Percentiles rank a stretch among this genome's conserved stretches.
These are phyloP conservation scores for Sporisorium reilianum DNA, from an alignment of 1,284 basidiomycete genomes.

Conservation along the genomic window DNA sequence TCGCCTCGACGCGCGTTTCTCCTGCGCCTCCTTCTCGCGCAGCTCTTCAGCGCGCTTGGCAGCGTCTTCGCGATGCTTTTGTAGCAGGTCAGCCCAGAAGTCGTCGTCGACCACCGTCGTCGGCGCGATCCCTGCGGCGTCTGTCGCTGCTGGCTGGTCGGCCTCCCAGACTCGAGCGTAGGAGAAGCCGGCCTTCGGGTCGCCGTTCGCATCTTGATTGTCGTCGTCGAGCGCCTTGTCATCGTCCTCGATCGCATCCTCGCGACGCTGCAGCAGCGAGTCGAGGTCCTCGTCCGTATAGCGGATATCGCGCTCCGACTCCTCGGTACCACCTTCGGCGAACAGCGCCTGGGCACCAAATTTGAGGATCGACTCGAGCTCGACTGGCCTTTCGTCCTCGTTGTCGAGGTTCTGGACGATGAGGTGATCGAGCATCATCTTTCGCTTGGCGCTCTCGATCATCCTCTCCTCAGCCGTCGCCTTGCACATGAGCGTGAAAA, in stretches of 20 bases:
- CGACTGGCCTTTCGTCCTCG: conserved; percentile 58
- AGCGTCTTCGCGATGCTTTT: conserved; percentile 58
- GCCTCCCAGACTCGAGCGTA: conserved; percentile 69
- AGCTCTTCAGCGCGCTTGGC: conserved; percentile 32
- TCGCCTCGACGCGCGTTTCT: conserved; percentile 34
- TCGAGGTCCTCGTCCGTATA: conserved; percentile 68
- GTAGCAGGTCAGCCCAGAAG: conserved; percentile 65
- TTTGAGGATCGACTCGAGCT: conserved; percentile 67
- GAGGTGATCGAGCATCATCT: conserved; percentile 69
- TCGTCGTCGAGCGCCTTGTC: conserved; percentile 28
- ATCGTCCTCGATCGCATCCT: conserved; percentile 48
- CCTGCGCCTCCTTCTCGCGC: conserved; percentile 20
- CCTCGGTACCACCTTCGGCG: conserved; percentile 62
- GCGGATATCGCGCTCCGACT: conserved; percentile 61
- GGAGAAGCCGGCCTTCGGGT: conserved; percentile 54
- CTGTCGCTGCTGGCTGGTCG: conserved; percentile 29
- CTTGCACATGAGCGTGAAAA: conserved; percentile 70
- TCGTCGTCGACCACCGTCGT: conserved; percentile 58
- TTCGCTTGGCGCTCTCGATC: conserved; percentile 65
- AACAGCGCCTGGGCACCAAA: conserved; percentile 69
- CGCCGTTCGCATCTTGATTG: conserved; percentile 23
- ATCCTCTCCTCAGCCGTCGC: conserved; percentile 70
- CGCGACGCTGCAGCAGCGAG: conserved; percentile 61
- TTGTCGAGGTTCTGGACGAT: conserved; percentile 65
- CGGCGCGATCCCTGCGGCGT: conserved; percentile 41